These are phyloP conservation scores for Cardamine chenopodiifolia DNA, from an alignment of 345 rosid species.

Conservation along the genomic window DNA sequence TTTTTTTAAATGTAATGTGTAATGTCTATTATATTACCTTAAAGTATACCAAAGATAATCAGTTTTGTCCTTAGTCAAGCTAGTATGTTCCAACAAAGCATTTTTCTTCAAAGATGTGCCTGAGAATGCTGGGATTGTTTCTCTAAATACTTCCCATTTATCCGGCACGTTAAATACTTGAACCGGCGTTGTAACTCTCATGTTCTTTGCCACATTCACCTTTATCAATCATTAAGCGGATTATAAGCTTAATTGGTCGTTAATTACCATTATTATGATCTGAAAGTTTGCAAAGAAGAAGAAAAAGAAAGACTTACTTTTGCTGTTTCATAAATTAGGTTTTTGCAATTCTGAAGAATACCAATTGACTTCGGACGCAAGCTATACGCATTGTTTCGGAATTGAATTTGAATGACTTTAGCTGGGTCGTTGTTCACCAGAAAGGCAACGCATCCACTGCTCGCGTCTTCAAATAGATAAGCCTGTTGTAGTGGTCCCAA, in stretches of 20 bases:
- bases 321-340: conserved; percentile 68
- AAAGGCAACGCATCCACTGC: conserved; percentile 75
- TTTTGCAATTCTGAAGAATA: conserved; percentile 66
- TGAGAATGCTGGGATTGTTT: conserved; percentile 54
- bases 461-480: conserved; percentile 61
- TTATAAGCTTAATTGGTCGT: neutral
- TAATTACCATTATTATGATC: neutral
- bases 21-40: conserved; percentile 49
- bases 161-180: conserved; percentile 36
- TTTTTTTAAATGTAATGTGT: neutral
- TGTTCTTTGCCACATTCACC: conserved; percentile 53
- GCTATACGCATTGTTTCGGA: conserved; percentile 49
- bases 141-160: conserved; percentile 64
- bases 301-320: conserved; percentile 47
- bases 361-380: conserved; percentile 71
- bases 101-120: conserved; percentile 52
- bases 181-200: conserved; percentile 48
- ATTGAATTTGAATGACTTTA: conserved; percentile 45
- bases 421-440: conserved; percentile 60
- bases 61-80: conserved; percentile 67
- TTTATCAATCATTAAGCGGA: conserved; percentile 11
- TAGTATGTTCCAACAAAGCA: conserved; percentile 68
- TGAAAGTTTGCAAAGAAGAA: neutral
- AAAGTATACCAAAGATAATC: conserved; percentile 91
- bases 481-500: conserved; percentile 76